Evolutionary conservation across 2,329 filamentous ascomycete genomes (phyloP).

Genomic region (Colletotrichum salicis): DNA sequence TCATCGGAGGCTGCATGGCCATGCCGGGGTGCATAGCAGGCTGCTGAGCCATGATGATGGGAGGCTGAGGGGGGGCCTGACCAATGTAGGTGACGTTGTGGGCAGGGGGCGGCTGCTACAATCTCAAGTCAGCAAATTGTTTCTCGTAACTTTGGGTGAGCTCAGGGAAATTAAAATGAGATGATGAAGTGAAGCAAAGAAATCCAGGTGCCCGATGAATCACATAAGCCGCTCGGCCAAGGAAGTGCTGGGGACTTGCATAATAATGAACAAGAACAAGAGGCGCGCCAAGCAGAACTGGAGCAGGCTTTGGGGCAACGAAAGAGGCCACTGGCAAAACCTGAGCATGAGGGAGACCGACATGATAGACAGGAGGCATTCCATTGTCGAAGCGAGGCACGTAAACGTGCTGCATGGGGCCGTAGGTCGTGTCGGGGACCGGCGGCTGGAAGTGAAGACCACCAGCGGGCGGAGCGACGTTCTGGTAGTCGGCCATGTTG

Average conservation of each 20-base stretch:
- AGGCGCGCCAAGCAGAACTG: slow-evolving; percentile 18
- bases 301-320: slow-evolving; percentile 6
- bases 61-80: slow-evolving; percentile 41
- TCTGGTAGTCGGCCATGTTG: slow-evolving; percentile 55
- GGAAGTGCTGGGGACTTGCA: slow-evolving; percentile 48
- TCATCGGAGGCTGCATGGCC: slow-evolving; percentile 37
- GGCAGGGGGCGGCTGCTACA: slow-evolving; percentile 46
- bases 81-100: slow-evolving; percentile 40
- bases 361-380: slow-evolving; percentile 43
- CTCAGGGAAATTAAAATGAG: neutral
- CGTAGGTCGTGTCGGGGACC: slow-evolving; percentile 67
- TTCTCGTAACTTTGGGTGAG: neutral
- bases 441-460: slow-evolving; percentile 68
- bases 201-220: neutral
- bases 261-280: slow-evolving; percentile 43
- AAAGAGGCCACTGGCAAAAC: slow-evolving; percentile 39
- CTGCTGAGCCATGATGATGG: slow-evolving; percentile 47
- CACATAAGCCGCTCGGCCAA: slow-evolving; percentile 12
- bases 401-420: slow-evolving; percentile 65
- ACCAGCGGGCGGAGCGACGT: slow-evolving; percentile 51
- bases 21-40: slow-evolving; percentile 42
- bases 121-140: slow-evolving; percentile 33
- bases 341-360: slow-evolving; percentile 45
- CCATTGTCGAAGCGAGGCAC: slow-evolving; percentile 62
- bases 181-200: neutral